Conservation (phyloP, 352 stramenopile species). For the Phytophthora constricta region DNA sequence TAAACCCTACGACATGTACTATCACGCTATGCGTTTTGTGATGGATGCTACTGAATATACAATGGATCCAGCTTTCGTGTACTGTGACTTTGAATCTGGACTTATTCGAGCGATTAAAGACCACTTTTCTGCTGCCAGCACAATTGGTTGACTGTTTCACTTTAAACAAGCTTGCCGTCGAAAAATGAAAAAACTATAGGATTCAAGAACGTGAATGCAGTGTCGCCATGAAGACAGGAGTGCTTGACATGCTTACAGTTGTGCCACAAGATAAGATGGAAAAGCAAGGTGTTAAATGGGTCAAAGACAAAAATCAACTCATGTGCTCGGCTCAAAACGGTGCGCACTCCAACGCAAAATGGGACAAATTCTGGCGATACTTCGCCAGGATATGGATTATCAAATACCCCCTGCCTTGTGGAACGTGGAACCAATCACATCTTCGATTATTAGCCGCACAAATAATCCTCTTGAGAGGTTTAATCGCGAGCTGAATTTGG, state of each 20-base stretch:
- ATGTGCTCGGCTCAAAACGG: background rate
- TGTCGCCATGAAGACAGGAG: conserved; percentile 1
- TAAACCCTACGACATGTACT: conserved; percentile 9
- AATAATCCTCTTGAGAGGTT: background rate
- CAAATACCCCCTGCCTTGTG: background rate
- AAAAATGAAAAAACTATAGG: conserved; percentile 10
- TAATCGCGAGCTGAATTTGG: background rate
- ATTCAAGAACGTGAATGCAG: background rate
- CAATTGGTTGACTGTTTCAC: conserved; percentile 12
- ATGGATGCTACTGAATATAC: background rate
- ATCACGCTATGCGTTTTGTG: background rate
- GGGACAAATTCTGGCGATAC: conserved; percentile 20
- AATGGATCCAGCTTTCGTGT: conserved; percentile 5
- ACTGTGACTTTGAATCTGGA: conserved; percentile 17
- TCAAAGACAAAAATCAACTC: background rate
- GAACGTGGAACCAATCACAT: conserved; percentile 6
- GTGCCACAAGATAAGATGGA: conserved; percentile 2
- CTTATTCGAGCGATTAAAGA: background rate
- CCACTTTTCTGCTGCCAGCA: background rate
- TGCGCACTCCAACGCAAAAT: background rate
- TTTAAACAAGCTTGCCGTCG: conserved; percentile 8
- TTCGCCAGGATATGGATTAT: conserved; percentile 21
- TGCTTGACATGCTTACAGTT: conserved; percentile 11
- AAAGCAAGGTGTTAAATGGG: conserved; percentile 5
- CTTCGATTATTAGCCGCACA: background rate